Evolutionary conservation across 1,139 yeast genomes (phyloP).

Genomic region (Kodamaea derodonti): DNA sequence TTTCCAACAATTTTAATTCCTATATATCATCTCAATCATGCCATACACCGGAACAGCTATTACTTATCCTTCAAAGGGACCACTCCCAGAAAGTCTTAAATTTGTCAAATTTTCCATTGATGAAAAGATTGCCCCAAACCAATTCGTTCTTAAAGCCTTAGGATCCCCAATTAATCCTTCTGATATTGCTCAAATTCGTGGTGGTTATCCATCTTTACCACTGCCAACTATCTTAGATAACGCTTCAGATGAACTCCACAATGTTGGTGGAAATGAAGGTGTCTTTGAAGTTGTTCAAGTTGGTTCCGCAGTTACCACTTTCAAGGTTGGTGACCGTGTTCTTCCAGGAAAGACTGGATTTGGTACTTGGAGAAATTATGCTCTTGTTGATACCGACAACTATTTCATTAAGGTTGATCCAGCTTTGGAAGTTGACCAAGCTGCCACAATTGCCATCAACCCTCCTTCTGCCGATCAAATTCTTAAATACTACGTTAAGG

Average conservation of each 20-base stretch:
- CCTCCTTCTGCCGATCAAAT: conserved; percentile 35
- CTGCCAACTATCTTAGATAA: conserved; percentile 30
- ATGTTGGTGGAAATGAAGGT: conserved; percentile 40
- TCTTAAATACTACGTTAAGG: conserved; percentile 22
- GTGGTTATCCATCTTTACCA: conserved; percentile 41
- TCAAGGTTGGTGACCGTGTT: conserved; percentile 28
- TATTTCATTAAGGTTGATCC: conserved; percentile 15
- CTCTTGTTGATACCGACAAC: conserved; percentile 15
- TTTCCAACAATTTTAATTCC: too few relatives aligned
- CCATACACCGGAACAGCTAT: conserved; percentile 16
- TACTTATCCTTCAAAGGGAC: conserved; percentile 18
- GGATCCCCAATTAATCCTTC: conserved; percentile 34
- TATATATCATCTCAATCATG: too few relatives aligned
- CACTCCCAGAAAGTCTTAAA: conserved; percentile 15
- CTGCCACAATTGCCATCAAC: conserved; percentile 32
- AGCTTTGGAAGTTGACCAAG: conserved; percentile 22
- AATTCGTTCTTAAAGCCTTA: conserved; percentile 15
- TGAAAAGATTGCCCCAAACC: conserved; percentile 11
- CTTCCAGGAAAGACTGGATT: conserved; percentile 27
- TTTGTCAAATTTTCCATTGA: conserved; percentile 10
- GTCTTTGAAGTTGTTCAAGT: conserved; percentile 23
- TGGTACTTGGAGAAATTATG: conserved; percentile 35
- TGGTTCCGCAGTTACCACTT: conserved; percentile 19
- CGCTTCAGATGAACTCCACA: conserved; percentile 24
- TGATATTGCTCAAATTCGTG: conserved; percentile 39